phyloP scores from a whole-genome alignment of 1,284 basidiomycete genomes.

The Trametes sp. region DNA sequence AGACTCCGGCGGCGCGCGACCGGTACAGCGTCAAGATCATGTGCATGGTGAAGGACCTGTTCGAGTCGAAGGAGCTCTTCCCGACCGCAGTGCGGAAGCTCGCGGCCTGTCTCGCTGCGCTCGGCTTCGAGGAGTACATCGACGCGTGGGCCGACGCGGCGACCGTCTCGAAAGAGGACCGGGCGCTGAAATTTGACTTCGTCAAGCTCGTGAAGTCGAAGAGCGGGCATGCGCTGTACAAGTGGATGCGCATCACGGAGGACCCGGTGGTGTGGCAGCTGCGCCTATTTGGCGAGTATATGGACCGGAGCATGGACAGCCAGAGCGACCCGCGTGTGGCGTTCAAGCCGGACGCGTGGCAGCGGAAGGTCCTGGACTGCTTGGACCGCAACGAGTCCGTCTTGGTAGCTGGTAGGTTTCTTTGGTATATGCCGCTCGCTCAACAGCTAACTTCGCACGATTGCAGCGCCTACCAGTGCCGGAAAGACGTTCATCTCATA shows the following conservation, averaged over 20 bases:
- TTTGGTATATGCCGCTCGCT: not conserved
- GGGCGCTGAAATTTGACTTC: conserved; percentile 60
- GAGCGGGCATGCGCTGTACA: conserved; percentile 48
- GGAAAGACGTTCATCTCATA: conserved; percentile 81
- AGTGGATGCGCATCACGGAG: conserved; percentile 64
- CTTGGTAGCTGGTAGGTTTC: conserved; percentile 65
- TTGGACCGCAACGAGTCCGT: conserved; percentile 66
- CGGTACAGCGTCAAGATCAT: conserved; percentile 53
- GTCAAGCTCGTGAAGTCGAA: conserved; percentile 60
- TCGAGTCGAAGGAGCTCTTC: conserved; percentile 47
- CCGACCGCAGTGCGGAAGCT: conserved; percentile 48
- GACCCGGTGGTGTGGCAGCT: conserved; percentile 71
- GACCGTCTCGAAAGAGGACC: conserved; percentile 41
- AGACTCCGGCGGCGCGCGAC: conserved; percentile 50
- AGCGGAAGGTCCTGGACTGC: conserved; percentile 67
- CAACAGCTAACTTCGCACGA: not conserved
- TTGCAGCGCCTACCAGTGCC: conserved; percentile 67
- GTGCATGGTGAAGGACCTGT: conserved; percentile 54
- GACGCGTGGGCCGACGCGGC: conserved; percentile 35
- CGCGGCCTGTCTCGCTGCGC: conserved; percentile 46
- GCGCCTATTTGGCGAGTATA: conserved; percentile 70
- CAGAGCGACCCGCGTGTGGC: conserved; percentile 61
- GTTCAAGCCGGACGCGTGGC: conserved; percentile 77
- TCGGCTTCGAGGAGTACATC: conserved; percentile 56
- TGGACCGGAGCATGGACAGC: conserved; percentile 77